Conservation (phyloP, 805 yeast genomes). For the Candida jianshihensis region DNA sequence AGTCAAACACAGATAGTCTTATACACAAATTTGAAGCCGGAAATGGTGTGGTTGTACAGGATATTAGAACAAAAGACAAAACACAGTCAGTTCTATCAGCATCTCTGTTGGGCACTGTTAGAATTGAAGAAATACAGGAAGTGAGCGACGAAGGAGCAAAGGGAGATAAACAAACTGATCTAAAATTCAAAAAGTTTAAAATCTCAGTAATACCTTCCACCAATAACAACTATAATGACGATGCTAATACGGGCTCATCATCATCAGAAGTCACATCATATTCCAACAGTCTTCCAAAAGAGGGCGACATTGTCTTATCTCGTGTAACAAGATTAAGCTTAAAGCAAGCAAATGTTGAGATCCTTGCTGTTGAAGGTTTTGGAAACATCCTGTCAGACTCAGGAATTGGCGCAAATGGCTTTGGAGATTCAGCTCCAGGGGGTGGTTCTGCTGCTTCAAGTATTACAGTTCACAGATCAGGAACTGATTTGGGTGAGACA, state of each 20-base stretch:
- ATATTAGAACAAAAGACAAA: conserved; percentile 33
- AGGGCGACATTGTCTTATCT: conserved; percentile 76
- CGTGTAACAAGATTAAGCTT: conserved; percentile 59
- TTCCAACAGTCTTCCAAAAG: conserved; percentile 62
- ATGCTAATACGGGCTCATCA: conserved; percentile 5
- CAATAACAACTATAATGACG: conserved; percentile 8
- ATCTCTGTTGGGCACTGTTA: conserved; percentile 56
- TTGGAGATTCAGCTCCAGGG: conserved; percentile 33
- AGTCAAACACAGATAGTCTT: conserved; percentile 24
- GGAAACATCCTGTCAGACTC: conserved; percentile 52
- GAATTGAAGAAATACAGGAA: conserved; percentile 18
- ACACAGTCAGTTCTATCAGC: conserved; percentile 41
- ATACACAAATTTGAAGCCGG: conserved; percentile 52
- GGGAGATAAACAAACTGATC: conserved; percentile 5
- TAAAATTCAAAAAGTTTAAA: conserved; percentile 15
- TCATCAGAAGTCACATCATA: conserved; percentile 17
- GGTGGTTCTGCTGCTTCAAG: conserved; percentile 50
- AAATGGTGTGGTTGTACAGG: conserved; percentile 50
- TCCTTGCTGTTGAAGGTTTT: conserved; percentile 57
- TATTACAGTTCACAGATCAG: conserved; percentile 36
- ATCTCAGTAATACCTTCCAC: conserved; percentile 24
- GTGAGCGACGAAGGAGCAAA: conserved; percentile 10
- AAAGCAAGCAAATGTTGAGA: conserved; percentile 74
- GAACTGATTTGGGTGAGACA: conserved; percentile 77
- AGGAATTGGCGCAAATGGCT: conserved; percentile 58